Base-by-base conservation (phyloP, 768 basidiomycete genomes). In the Suillus brevipes region DNA sequence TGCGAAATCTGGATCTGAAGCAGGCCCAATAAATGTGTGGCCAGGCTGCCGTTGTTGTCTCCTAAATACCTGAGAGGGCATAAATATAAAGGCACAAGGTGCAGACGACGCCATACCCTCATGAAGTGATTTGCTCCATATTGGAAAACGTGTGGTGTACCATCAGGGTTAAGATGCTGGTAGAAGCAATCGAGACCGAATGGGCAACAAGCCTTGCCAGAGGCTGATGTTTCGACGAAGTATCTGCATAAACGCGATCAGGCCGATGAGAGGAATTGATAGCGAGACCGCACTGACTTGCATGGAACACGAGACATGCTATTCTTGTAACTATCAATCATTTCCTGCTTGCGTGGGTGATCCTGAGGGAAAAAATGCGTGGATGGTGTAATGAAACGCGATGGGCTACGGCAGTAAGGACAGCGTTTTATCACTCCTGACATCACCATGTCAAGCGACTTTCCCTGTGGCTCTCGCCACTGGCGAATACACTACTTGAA, bases 131-230 rank as follows among this genome's bases (percentile, higher is more conserved):
- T 83, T 25, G 82, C 82, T 7, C 90, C 90, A 49, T 84, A 76
- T 45, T 73, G 68, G 69, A 90, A 90, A 2, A 84, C 69, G 67
- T 85, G 80, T 0, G 80, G 79, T 10, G 89, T 85, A 13, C 91
- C 92, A 68, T 93, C 91, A 0, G 78, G 76, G 31, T 89, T 87
- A 58, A 78, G 68, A 71, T 94, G 92, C 69, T 86, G 83, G 72
- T 92, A 94, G 73, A 94, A 92, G 72, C 92, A 94, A 65, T 94
- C 92, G 57, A 81, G 80, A 50, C 92, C 92, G 68, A 91, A 94
- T 0, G 90, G 92, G 75, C 92, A 94, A 61, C 83, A 83, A 0
- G 87, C 87, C 56, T 78, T 80, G 18, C 70, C 70, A 53, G 76
- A 74, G 9, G 74, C 73, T 45, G 78, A 78, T 4, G 89, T 87